Percentiles rank a stretch among this genome's conserved stretches.
Evolutionary conservation across 2,329 filamentous ascomycete genomes (phyloP).

Genomic region (Alternaria hordeiaustralica): DNA sequence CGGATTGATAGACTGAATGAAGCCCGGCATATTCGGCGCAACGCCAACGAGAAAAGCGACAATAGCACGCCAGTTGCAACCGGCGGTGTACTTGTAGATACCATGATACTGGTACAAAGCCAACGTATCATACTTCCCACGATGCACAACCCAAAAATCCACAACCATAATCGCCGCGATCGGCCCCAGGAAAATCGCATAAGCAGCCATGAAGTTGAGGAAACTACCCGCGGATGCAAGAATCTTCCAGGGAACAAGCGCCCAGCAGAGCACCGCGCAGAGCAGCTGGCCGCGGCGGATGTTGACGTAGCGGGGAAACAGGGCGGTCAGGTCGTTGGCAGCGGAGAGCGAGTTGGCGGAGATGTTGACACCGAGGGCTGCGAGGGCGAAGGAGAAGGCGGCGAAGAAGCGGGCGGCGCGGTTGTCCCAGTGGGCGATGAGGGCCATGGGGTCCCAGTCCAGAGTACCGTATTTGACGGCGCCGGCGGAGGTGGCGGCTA

Average conservation of each 20-base stretch:
- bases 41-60: constrained; percentile 65
- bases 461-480: constrained; percentile 58
- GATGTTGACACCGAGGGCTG: constrained; percentile 61
- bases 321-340: constrained; percentile 61
- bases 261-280: constrained; percentile 53
- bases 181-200: constrained; percentile 69
- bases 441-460: constrained; percentile 54
- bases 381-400: constrained; percentile 55
- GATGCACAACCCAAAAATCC: constrained; percentile 66
- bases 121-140: constrained; percentile 56
- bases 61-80: constrained; percentile 67
- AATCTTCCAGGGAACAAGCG: constrained; percentile 57
- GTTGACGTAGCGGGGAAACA: constrained; percentile 62
- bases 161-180: constrained; percentile 66
- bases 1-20: constrained; percentile 55
- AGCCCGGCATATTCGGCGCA: constrained; percentile 63
- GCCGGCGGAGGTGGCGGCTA: constrained; percentile 64
- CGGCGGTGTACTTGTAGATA: constrained; percentile 60
- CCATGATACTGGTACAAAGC: constrained; percentile 59
- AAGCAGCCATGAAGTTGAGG: constrained; percentile 69
- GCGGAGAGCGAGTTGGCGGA: constrained; percentile 60
- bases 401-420: constrained; percentile 52
- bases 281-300: constrained; percentile 58
- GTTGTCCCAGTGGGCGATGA: constrained; percentile 48
- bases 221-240: constrained; percentile 51